These are phyloP conservation scores for Podospora fimiseda DNA, from an alignment of 495 filamentous ascomycete species.

Conservation along the genomic window DNA sequence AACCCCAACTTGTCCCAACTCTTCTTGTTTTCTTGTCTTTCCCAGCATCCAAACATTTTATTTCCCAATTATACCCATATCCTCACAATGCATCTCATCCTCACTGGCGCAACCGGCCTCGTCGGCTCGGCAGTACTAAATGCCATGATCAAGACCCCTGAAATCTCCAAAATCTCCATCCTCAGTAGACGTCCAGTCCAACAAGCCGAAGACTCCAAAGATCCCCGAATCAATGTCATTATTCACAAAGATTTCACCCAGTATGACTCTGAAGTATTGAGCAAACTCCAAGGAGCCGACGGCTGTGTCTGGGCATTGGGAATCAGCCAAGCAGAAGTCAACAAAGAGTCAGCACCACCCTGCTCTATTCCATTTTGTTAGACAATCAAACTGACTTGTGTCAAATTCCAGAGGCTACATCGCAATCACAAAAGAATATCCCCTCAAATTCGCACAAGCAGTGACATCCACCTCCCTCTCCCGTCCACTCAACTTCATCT, in stretches of 20 bases:
- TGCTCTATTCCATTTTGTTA: background rate
- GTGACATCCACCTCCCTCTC: conserved; percentile 37
- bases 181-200: conserved; percentile 58
- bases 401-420: conserved; percentile 50
- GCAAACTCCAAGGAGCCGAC: conserved; percentile 54
- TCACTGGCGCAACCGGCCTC: conserved; percentile 69
- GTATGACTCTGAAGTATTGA: conserved; percentile 50
- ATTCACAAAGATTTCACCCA: conserved; percentile 57
- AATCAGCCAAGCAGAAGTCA: conserved; percentile 51
- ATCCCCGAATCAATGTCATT: conserved; percentile 55
- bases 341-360: conserved; percentile 46
- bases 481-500: conserved; percentile 57
- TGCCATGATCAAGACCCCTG: conserved; percentile 52
- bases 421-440: conserved; percentile 58
- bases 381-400: background rate
- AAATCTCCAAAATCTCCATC: conserved; percentile 57
- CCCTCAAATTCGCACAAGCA: conserved; percentile 50
- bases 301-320: conserved; percentile 70
- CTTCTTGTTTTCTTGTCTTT: background rate
- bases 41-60: background rate
- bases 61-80: background rate
- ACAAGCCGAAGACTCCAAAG: conserved; percentile 54
- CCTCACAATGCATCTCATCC: conserved; percentile 59
- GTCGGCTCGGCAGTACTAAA: conserved; percentile 60
- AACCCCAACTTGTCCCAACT: too few species aligned